A percentile compares a stretch with the other conserved stretches of the same genome.
phyloP scores from a whole-genome alignment of 495 filamentous ascomycete genomes.

The Aspergillus cavernicola region DNA sequence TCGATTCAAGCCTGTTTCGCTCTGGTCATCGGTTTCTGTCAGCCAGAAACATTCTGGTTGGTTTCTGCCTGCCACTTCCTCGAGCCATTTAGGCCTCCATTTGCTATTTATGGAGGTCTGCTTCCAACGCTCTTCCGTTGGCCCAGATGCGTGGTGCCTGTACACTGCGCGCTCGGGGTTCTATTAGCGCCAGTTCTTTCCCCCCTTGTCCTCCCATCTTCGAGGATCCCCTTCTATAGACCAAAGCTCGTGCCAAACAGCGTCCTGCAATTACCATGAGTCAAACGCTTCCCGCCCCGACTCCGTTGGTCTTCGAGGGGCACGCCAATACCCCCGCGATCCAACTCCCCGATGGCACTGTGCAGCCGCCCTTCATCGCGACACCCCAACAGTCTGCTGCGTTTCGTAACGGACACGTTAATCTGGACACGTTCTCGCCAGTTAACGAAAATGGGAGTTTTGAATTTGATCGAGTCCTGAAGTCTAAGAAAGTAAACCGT shows the following conservation, averaged over 20 bases:
- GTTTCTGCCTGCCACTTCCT: slow-evolving; percentile 8
- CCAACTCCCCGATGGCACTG: slow-evolving; percentile 25
- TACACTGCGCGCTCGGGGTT: slow-evolving; percentile 6
- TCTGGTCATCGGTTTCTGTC: not conserved
- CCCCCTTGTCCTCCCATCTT: not conserved
- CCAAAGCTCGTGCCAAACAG: not conserved
- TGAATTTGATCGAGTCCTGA: slow-evolving; percentile 88
- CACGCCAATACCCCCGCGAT: slow-evolving; percentile 28
- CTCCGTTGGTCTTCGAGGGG: slow-evolving; percentile 26
- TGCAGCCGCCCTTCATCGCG: slow-evolving; percentile 15
- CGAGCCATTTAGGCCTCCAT: not conserved
- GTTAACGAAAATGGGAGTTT: slow-evolving; percentile 96
- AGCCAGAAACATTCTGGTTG: slow-evolving; percentile 2
- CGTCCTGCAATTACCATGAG: slow-evolving; percentile 20
- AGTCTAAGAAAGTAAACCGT: slow-evolving; percentile 79
- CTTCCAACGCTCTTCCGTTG: not conserved
- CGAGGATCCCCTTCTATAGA: not conserved
- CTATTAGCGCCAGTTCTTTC: slow-evolving; percentile 5
- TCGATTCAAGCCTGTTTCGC: not conserved
- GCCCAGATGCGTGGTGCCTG: slow-evolving; percentile 17
- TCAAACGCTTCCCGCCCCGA: slow-evolving; percentile 18
- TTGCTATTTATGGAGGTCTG: slow-evolving; percentile 13
- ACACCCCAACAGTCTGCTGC: slow-evolving; percentile 13
- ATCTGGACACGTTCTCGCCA: slow-evolving; percentile 63
- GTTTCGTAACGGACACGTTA: slow-evolving; percentile 50